Evolutionary conservation across 441 rosid species (phyloP).

Genomic region (Jatropha podagrica): DNA sequence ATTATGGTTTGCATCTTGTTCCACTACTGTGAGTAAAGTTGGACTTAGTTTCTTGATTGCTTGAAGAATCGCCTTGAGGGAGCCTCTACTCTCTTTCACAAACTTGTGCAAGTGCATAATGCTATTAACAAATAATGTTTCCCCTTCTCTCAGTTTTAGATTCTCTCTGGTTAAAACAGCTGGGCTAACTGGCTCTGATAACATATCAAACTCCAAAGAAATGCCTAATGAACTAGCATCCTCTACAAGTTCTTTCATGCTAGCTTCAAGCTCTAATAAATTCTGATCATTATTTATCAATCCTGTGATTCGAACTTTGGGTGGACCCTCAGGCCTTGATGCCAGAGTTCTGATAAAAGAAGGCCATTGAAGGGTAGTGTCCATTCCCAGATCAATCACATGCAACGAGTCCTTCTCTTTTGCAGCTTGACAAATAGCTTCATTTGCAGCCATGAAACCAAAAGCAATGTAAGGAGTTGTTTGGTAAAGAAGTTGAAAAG

Average conservation of each 20-base stretch:
- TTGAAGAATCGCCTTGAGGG: constrained; percentile 66
- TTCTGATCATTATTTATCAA: constrained; percentile 28
- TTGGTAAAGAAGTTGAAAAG: constrained; percentile 55
- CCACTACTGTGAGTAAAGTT: constrained; percentile 47
- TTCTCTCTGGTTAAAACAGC: constrained; percentile 43
- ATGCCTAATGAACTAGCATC: constrained; percentile 48
- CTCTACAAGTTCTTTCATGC: constrained; percentile 35
- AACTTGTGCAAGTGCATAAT: constrained; percentile 59
- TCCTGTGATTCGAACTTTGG: constrained; percentile 50
- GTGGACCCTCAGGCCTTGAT: constrained; percentile 51
- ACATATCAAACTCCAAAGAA: constrained; percentile 32
- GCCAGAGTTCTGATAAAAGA: constrained; percentile 56
- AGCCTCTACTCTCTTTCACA: constrained; percentile 64
- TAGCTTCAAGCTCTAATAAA: constrained; percentile 32
- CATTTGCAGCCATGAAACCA: constrained; percentile 72
- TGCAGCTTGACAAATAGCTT: constrained; percentile 62
- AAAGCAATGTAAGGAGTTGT: constrained; percentile 61
- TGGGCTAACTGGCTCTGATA: constrained; percentile 37
- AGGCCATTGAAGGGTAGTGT: constrained; percentile 63
- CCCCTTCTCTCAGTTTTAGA: constrained; percentile 51
- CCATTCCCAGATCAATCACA: constrained; percentile 58
- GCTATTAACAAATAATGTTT: constrained; percentile 51
- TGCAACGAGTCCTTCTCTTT: constrained; percentile 48
- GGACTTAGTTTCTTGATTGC: constrained; percentile 60
- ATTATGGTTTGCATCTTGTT: constrained; percentile 72